Base-by-base conservation (phyloP, 2,329 filamentous ascomycete genomes). In the Trichoderma brevicompactum region DNA sequence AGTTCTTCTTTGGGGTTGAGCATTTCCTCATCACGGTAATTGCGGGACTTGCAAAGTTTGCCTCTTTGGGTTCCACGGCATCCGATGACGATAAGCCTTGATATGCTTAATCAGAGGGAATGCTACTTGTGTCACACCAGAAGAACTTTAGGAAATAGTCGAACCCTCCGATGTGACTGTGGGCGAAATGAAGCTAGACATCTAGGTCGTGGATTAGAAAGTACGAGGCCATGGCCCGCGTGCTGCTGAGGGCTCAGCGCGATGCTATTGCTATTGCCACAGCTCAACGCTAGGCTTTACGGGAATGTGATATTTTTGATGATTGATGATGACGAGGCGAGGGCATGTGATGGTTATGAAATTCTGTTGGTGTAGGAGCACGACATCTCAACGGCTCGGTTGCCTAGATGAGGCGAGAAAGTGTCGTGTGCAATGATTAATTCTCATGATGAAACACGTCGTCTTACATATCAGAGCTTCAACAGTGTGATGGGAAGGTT, bases 291-390 rank as follows among this genome's bases (percentile, higher is more conserved):
- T 48, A 59, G 2, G 32, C 2, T 17, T 44, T 23, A 38, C 1
- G 5, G 32, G 32, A 48, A 48, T 7, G 12, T 43, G 23, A 7
- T 52, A 13, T 9, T 28, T 28, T 32, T 52, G 58, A 15, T 7
- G 19, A 28, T 34, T 38, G 34, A 49, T 40, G 44, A 49, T 60
- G 58, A 52, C 38, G 58, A 52, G 48, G 38, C 46, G 46, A 58
- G 32, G 28, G 15, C 54, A 41, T 41, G 58, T 41, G 58, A 61
- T 32, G 58, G 17, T 9, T 36, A 28, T 34, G 32, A 28, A 28
- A 36, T 53, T 19, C 4, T 53, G 15, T 36, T 32, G 8, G 5
- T 38, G 49, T 38, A 53, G n/a, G n/a, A 53, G 17, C 12, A 23
- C 36, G 49, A 53, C 49, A 53, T 17, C n/a, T 36, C 9, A 15